Evolutionary conservation across 805 yeast genomes (phyloP).

Genomic region (Cyberlindnera maritima): DNA sequence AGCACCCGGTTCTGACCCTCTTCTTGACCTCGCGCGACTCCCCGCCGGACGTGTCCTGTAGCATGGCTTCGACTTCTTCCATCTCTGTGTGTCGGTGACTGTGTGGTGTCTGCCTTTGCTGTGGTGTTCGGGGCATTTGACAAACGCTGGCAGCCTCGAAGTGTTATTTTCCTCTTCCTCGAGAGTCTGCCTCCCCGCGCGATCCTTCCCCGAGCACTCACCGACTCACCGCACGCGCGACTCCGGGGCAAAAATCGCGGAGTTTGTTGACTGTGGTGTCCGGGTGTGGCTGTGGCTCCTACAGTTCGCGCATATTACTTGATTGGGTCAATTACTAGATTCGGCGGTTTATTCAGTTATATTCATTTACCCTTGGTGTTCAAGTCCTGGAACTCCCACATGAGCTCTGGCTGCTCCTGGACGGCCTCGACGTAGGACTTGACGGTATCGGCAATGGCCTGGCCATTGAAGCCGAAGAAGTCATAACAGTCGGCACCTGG

Average conservation of each 20-base stretch:
- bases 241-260: background rate
- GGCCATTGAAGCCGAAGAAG: constrained; percentile 84
- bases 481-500: constrained; percentile 79
- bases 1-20: constrained; percentile 50
- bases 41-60: too few species aligned
- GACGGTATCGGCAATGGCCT: constrained; percentile 78
- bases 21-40: constrained; percentile 17
- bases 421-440: constrained; percentile 23
- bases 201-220: too few species aligned
- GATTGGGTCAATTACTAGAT: background rate
- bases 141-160: too few species aligned
- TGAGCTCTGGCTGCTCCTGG: constrained; percentile 14
- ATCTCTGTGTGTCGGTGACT: too few species aligned
- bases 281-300: background rate
- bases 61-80: too few species aligned
- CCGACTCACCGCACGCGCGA: background rate
- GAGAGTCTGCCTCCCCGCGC: background rate
- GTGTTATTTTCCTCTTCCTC: too few species aligned
- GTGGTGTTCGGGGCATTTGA: too few species aligned
- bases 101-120: too few species aligned
- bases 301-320: background rate
- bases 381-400: constrained; percentile 32
- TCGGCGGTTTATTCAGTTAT: background rate
- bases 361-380: constrained; percentile 17
- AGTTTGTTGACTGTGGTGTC: background rate